Base-by-base conservation (phyloP, 352 stramenopile genomes). In the Ophiocytium majus region DNA sequence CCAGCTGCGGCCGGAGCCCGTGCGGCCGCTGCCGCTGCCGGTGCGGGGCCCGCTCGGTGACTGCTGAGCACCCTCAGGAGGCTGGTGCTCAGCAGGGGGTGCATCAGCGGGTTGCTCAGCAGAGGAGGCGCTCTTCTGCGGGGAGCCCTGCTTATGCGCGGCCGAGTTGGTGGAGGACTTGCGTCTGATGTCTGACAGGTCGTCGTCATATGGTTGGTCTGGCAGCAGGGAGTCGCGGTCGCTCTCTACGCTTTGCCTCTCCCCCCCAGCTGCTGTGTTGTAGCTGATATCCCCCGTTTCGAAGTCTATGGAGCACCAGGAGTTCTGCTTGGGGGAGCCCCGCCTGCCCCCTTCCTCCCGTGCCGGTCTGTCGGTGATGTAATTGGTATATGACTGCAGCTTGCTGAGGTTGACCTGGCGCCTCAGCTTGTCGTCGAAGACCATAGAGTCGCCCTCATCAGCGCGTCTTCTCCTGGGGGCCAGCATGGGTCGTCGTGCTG, bases 151-250 rank as follows among this genome's bases (percentile, higher is more conserved):
- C n/a, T n/a, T n/a, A n/a, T n/a, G n/a, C n/a, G n/a, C n/a, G n/a
- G n/a, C n/a, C n/a, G n/a, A n/a, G n/a, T n/a, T n/a, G 43, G 43
- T 5, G 43, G 5, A 14, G 43, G 5, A 57, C 14, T 5, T 14
- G 66, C 66, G 32, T 14, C 66, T 78, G 66, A 78, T 78, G 66
- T 78, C 66, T 5, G 66, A 78, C 17, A 78, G 14, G 35, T 78
- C 66, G 66, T 43, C 66, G 5, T 43, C 10, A 14, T 35, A 43
- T 14, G 5, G 5, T 17, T 78, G 66, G 14, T 78, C 66, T 14
- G 66, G 66, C 32, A 78, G 66, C 66, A 78, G 35, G 35, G 66
- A 78, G 35, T 78, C 66, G 32, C 14, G 35, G 14, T 43, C 35
- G 66, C 66, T 78, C 66, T 78, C 66, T 5, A 14, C 35, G 5